Conservation (phyloP, 2,329 filamentous ascomycete genomes). For the Teratosphaeria viscida region DNA sequence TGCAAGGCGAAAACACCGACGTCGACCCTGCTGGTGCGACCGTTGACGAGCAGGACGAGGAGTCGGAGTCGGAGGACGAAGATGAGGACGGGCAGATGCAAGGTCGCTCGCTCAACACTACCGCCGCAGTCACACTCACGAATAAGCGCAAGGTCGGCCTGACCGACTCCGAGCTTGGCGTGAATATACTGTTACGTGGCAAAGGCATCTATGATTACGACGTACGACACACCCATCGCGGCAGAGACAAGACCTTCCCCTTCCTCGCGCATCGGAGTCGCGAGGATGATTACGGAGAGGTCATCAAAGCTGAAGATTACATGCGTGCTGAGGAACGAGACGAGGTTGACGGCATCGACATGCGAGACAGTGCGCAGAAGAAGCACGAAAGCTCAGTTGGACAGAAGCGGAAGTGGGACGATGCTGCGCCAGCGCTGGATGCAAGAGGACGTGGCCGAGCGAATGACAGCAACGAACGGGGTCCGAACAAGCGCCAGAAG, state of each 20-base stretch:
- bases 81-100: constrained; percentile 86
- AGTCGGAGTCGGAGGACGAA: constrained; percentile 77
- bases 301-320: constrained; percentile 90
- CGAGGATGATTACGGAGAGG: constrained; percentile 83
- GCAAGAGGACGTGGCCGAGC: constrained; percentile 1
- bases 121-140: constrained; percentile 72
- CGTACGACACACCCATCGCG: constrained; percentile 71
- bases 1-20: constrained; percentile 61
- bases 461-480: constrained; percentile 6
- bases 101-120: constrained; percentile 81
- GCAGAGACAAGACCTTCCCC: constrained; percentile 85
- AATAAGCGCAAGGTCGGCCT: constrained; percentile 61
- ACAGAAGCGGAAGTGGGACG: constrained; percentile 91
- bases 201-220: constrained; percentile 92
- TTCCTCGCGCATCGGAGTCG: constrained; percentile 69
- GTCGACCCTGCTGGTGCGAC: constrained; percentile 48
- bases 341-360: constrained; percentile 56
- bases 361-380: constrained; percentile 37
- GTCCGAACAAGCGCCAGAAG: constrained; percentile 50
- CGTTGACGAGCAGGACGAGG: constrained; percentile 69
- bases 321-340: constrained; percentile 86
- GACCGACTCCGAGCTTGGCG: constrained; percentile 80
- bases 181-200: constrained; percentile 73
- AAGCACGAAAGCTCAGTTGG: constrained; percentile 49
- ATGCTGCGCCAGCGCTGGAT: constrained; percentile 37